Evolutionary conservation across 2,329 filamentous ascomycete genomes (phyloP), one percentile per base, ranked within the genome.

Genomic region (Sarocladium oryzae): DNA sequence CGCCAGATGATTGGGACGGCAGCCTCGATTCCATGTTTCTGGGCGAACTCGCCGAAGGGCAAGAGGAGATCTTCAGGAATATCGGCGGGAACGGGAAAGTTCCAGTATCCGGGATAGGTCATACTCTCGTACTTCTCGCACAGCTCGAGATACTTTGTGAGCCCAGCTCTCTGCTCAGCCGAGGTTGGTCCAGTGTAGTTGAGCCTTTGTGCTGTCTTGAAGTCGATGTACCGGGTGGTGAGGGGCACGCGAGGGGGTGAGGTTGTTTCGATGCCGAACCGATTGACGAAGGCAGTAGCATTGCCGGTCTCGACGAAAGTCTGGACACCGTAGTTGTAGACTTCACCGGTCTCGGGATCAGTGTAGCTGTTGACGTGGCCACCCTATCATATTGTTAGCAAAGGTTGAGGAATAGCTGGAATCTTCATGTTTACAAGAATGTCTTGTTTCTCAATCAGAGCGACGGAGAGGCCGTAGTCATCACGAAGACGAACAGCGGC

Each of bases 351-450:
- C n/a, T 65, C 59, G n/a, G 69, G 69, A 32, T 71, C 70, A 3
- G 58, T 63, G 56, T 74, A 78, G 9, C 73, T 77, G 20, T 74
- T 62, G 5, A 72, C 70, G 55, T 78, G 74, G 2, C 76, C 76
- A 16, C 76, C 77, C 54, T 77, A 30, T 18, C 10, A 13, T 51
- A 20, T 9, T 33, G 15, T 23, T 10, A 20, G 38, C 36, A 16
- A 3, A 21, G 10, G 10, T 10, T 30, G 5, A 28, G 10, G 10
- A n/a, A 40, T 8, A 0, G 2, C n/a, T 11, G 35, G 13, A 21
- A 15, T 13, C 21, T 13, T n/a, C 3, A 23, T 18, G 6, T 13
- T 30, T 57, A 70, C 67, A 33, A 70, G 53, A 11, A 54, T 57
- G 4, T 48, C 52, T 38, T 63, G 53, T 56, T 65, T 65, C 57